phyloP scores from a whole-genome alignment of 257 asterid species.

The Phtheirospermum japonicum region DNA sequence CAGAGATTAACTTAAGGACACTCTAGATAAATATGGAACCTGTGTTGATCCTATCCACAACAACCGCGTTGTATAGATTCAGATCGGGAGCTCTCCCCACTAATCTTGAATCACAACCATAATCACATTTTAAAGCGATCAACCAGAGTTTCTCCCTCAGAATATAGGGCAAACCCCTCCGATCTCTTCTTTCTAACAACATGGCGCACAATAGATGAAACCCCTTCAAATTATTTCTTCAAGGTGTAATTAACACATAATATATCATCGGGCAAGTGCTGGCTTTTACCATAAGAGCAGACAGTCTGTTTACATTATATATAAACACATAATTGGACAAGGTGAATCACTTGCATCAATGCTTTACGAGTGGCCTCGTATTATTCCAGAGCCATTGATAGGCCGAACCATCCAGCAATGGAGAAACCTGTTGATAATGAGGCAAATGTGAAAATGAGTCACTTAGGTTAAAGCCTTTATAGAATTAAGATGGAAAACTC shows the following conservation, averaged over 20 bases:
- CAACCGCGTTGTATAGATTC: neutral
- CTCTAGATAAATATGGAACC: neutral
- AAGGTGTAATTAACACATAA: neutral
- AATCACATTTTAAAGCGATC: neutral
- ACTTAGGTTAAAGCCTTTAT: neutral
- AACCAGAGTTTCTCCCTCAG: neutral
- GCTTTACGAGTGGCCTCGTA: slow-evolving; percentile 34
- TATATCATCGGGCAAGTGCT: slow-evolving; percentile 1
- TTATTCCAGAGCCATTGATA: slow-evolving; percentile 83
- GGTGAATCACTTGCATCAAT: slow-evolving; percentile 19
- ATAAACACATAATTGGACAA: slow-evolving; percentile 1
- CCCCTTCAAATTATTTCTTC: neutral
- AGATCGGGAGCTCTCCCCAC: neutral
- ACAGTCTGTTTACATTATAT: neutral
- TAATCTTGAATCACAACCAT: neutral
- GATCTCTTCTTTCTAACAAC: slow-evolving; percentile 9
- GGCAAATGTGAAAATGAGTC: slow-evolving; percentile 10
- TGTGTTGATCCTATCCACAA: neutral
- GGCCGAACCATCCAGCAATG: slow-evolving; percentile 77
- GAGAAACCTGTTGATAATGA: slow-evolving; percentile 59
- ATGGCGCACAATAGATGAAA: neutral
- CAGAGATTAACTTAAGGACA: neutral
- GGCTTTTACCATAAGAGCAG: slow-evolving; percentile 7
- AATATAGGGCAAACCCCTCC: neutral
- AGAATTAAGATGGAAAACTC: neutral